Conservation (phyloP, 2,329 filamentous ascomycete genomes). For the Penicillium sp. region DNA sequence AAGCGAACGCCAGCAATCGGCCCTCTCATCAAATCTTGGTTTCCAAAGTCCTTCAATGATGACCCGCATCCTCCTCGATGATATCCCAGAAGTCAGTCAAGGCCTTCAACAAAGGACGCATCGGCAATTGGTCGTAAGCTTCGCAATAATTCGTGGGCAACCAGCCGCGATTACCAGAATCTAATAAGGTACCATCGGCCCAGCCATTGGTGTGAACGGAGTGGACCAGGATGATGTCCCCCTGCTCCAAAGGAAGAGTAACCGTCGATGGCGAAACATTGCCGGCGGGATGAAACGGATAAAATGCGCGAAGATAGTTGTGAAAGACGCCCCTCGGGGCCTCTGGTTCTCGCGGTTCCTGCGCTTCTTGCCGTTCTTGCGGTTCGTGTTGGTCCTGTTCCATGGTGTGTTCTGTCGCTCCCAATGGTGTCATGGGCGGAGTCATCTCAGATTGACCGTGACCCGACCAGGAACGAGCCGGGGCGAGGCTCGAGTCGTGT, state of each 20-base stretch:
- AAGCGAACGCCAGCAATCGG: conserved; percentile 90
- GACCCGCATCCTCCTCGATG: conserved; percentile 71
- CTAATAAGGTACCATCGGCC: conserved; percentile 89
- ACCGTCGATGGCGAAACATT: conserved; percentile 77
- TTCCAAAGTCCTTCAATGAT: conserved; percentile 72
- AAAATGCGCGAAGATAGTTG: conserved; percentile 91
- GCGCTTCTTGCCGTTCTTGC: conserved; percentile 22
- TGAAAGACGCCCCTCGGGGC: conserved; percentile 66
- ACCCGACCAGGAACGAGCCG: conserved; percentile 24
- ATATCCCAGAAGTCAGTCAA: conserved; percentile 90
- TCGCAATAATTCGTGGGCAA: conserved; percentile 98
- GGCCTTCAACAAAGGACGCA: conserved; percentile 77
- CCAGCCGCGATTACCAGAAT: conserved; percentile 86
- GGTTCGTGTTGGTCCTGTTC: conserved; percentile 22
- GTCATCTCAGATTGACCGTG: conserved; percentile 57
- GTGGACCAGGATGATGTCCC: conserved; percentile 89
- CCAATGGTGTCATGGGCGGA: conserved; percentile 69
- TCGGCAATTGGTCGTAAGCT: conserved; percentile 81
- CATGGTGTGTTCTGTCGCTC: conserved; percentile 53
- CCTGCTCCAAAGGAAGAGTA: conserved; percentile 80
- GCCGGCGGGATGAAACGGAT: conserved; percentile 78
- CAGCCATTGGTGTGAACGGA: conserved; percentile 97
- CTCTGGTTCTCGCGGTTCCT: conserved; percentile 23
- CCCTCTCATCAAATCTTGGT: conserved; percentile 89
- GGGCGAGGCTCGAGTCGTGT: conserved; percentile 5